A percentile compares a stretch with the other conserved stretches of the same genome.
These are phyloP conservation scores for Blastosporella zonata DNA, from an alignment of 1,284 basidiomycete genomes.

Conservation along the genomic window DNA sequence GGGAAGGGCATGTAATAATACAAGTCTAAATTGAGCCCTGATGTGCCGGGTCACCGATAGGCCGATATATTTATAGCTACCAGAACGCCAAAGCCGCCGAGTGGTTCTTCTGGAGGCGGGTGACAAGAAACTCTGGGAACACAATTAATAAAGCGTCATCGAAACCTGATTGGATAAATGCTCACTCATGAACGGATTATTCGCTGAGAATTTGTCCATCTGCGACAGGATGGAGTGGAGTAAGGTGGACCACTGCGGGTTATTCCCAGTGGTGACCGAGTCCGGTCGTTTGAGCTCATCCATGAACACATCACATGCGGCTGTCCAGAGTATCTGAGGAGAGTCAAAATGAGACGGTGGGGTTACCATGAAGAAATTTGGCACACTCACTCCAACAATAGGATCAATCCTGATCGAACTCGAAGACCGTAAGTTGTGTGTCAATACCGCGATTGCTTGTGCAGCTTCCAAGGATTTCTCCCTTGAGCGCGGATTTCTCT, in stretches of 20 bases:
- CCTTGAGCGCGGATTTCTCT: conserved; percentile 11
- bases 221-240: conserved; percentile 15
- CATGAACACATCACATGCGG: conserved; percentile 19
- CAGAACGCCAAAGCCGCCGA: conserved; percentile 11
- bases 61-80: too few relatives aligned
- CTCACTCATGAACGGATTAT: conserved; percentile 18
- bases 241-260: conserved; percentile 11
- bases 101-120: conserved; percentile 17
- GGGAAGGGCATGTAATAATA: too few relatives aligned
- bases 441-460: conserved; percentile 16
- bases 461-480: conserved; percentile 16
- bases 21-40: too few relatives aligned
- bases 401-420: conserved; percentile 15
- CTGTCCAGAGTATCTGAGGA: conserved; percentile 17
- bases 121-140: conserved; percentile 16
- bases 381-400: conserved; percentile 17
- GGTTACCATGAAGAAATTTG: neutral
- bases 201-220: conserved; percentile 18
- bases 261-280: conserved; percentile 6
- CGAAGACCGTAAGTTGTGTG: conserved; percentile 9
- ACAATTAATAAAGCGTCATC: neutral
- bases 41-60: too few relatives aligned
- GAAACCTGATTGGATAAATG: neutral
- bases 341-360: neutral
- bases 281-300: conserved; percentile 12